Percentiles rank a stretch among this genome's conserved stretches.
Conservation (phyloP, 352 stramenopile species). For the Globisporangium uncinulatum region DNA sequence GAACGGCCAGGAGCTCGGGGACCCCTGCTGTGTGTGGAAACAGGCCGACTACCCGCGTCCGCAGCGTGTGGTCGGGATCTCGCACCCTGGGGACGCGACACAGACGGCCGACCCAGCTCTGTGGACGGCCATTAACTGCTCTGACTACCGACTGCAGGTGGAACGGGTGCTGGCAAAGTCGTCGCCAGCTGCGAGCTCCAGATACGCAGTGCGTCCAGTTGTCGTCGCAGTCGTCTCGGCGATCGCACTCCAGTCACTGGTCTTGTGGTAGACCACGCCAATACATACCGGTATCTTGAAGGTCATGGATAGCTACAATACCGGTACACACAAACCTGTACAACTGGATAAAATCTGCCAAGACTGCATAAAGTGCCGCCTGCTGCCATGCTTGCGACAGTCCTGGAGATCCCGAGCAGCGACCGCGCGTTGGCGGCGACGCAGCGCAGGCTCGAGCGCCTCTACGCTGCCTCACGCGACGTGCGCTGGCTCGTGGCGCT, state of each 20-base stretch:
- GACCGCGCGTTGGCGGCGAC: not conserved
- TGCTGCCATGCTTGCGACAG: no score
- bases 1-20: constrained; percentile 55
- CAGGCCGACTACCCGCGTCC: constrained; percentile 13
- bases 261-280: no score
- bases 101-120: constrained; percentile 15
- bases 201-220: not conserved
- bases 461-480: constrained; percentile 3
- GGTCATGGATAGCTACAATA: no score
- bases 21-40: constrained; percentile 40
- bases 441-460: constrained; percentile 1
- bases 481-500: constrained; percentile 9
- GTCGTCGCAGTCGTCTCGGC: not conserved
- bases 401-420: no score
- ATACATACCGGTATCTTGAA: no score
- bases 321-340: no score
- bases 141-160: constrained; percentile 6
- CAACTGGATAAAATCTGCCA: no score
- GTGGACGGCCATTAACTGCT: constrained; percentile 19
- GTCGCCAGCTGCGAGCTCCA: not conserved
- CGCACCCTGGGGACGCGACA: constrained; percentile 12
- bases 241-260: no score
- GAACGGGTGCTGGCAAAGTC: not conserved
- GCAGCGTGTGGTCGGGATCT: constrained; percentile 15
- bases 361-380: no score